phyloP scores from a whole-genome alignment of 2,329 filamentous ascomycete species.

The Aspergillus sp. region DNA sequence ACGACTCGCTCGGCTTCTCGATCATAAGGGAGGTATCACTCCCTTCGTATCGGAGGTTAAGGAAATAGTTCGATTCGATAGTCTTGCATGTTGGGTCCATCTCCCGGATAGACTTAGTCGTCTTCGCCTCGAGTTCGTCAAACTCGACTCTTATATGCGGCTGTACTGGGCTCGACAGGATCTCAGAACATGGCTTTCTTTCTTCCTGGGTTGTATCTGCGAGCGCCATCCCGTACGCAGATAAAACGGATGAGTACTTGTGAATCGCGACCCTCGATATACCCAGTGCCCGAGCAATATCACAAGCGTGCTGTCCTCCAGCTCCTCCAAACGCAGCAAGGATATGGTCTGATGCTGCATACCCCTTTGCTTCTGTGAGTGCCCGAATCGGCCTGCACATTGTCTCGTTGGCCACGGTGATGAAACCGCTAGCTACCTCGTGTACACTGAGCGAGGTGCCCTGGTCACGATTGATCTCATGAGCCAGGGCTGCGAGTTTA shows the following conservation, averaged over 20 bases:
- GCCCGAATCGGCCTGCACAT: constrained; percentile 74
- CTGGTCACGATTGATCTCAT: constrained; percentile 56
- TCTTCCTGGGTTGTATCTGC: constrained; percentile 56
- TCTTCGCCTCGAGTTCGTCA: too few species aligned
- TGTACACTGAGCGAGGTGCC: constrained; percentile 54
- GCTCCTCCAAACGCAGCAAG: constrained; percentile 90
- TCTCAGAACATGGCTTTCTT: too few species aligned
- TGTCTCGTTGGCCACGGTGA: constrained; percentile 45
- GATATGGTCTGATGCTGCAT: constrained; percentile 72
- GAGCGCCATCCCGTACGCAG: constrained; percentile 88
- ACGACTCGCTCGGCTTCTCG: constrained; percentile 67
- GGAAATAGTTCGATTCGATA: constrained; percentile 50
- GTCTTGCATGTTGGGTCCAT: constrained; percentile 63
- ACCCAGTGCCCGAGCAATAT: constrained; percentile 80
- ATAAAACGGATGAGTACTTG: constrained; percentile 86
- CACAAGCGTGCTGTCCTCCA: constrained; percentile 88
- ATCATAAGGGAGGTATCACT: constrained; percentile 53
- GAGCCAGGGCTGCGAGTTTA: constrained; percentile 66
- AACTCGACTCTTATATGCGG: too few species aligned
- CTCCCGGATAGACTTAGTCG: too few species aligned
- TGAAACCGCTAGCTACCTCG: constrained; percentile 42
- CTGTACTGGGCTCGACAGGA: too few species aligned
- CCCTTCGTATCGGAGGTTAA: constrained; percentile 53
- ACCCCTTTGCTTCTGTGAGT: constrained; percentile 86
- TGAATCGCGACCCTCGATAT: constrained; percentile 85